Conservation (phyloP, 371 early-diverging fungal species). For the Furculomyces boomerangus region DNA sequence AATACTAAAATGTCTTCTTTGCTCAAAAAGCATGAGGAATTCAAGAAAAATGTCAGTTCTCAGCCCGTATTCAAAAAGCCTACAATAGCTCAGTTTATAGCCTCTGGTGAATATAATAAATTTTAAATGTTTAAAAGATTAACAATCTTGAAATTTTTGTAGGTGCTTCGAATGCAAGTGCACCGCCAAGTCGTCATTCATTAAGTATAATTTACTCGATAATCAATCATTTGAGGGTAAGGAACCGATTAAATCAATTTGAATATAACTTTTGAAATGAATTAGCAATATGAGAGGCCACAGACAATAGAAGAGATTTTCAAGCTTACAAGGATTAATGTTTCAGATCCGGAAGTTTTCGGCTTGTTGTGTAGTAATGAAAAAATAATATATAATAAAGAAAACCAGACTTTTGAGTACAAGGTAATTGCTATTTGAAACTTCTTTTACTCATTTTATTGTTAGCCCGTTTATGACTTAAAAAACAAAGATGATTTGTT, state of each 20-base stretch:
- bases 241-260: background rate
- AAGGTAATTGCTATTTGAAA: constrained; percentile 23
- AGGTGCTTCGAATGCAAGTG: background rate
- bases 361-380: constrained; percentile 37
- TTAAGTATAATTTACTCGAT: constrained; percentile 25
- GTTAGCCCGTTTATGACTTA: constrained; percentile 55
- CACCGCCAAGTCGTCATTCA: constrained; percentile 19
- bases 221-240: constrained; percentile 5
- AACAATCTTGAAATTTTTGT: constrained; percentile 16
- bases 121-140: background rate
- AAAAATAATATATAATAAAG: constrained; percentile 40
- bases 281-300: constrained; percentile 35
- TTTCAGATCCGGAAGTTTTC: constrained; percentile 32
- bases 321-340: constrained; percentile 33
- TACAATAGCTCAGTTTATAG: constrained; percentile 6
- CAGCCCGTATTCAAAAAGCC: constrained; percentile 27
- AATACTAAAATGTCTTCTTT: constrained; percentile 13
- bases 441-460: background rate
- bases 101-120: background rate
- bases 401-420: constrained; percentile 42
- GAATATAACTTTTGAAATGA: background rate
- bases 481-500: constrained; percentile 55
- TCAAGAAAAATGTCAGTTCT: constrained; percentile 26
- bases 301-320: constrained; percentile 44
- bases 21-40: constrained; percentile 12